Evolutionary conservation across 1,284 basidiomycete species (phyloP).

Genomic region (Apiotrichum brassicae): DNA sequence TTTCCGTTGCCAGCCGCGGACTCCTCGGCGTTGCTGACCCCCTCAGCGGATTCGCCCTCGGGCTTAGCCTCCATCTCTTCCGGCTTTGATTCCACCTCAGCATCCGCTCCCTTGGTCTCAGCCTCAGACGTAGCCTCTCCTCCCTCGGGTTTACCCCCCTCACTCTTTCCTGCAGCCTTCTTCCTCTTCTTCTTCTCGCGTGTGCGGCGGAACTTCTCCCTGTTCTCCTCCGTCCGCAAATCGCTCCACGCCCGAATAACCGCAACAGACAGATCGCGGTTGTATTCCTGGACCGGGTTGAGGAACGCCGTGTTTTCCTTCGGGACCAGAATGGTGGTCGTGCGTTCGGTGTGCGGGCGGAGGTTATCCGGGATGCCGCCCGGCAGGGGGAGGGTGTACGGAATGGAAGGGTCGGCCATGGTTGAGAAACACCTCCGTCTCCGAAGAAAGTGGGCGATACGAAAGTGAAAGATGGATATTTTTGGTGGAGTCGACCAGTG

Average conservation of each 20-base stretch:
- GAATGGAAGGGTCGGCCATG: slow-evolving; percentile 19
- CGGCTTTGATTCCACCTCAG: background rate
- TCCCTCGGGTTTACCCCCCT: slow-evolving; percentile 1
- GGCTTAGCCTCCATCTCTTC: slow-evolving; percentile 10
- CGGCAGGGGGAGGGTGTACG: slow-evolving; percentile 34
- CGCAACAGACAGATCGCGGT: slow-evolving; percentile 86
- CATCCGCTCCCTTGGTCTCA: slow-evolving; percentile 31
- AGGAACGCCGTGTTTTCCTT: slow-evolving; percentile 77
- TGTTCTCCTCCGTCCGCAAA: slow-evolving; percentile 51
- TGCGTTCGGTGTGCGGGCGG: slow-evolving; percentile 76
- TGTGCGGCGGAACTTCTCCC: too few relatives aligned
- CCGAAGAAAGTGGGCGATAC: too few relatives aligned
- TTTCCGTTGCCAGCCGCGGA: slow-evolving; percentile 5
- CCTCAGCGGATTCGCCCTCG: slow-evolving; percentile 9
- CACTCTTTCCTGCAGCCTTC: slow-evolving; percentile 11
- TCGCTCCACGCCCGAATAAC: slow-evolving; percentile 73
- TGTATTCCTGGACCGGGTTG: slow-evolving; percentile 98
- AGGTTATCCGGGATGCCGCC: slow-evolving; percentile 62
- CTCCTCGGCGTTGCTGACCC: too few relatives aligned
- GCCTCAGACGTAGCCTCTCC: slow-evolving; percentile 17
- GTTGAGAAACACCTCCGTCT: too few relatives aligned
- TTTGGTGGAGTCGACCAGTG: too few relatives aligned
- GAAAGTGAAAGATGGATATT: too few relatives aligned
- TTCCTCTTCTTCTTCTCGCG: slow-evolving; percentile 10
- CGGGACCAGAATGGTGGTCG: slow-evolving; percentile 71